Percentiles rank a stretch among this genome's conserved stretches.
Conservation (phyloP, 768 basidiomycete species). For the Mycena polygramma region DNA sequence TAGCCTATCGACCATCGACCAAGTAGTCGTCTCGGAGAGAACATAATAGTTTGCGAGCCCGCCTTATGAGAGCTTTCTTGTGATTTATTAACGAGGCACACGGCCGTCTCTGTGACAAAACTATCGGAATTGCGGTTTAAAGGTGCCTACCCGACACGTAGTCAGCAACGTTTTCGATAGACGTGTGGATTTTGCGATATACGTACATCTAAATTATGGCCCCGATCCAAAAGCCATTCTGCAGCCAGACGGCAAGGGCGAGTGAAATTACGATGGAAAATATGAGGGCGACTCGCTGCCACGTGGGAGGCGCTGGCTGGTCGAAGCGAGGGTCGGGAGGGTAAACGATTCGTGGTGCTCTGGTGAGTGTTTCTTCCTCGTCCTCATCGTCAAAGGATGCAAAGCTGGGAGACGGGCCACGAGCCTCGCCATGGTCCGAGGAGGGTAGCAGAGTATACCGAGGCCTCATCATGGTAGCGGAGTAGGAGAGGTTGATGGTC, state of each 20-base stretch:
- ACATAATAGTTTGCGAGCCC: no score
- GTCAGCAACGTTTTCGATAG: no score
- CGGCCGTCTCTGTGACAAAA: no score
- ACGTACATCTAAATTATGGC: slow-evolving; percentile 10
- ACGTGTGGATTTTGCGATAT: not conserved
- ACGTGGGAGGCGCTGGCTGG: slow-evolving; percentile 23
- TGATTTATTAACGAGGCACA: no score
- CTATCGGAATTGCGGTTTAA: no score
- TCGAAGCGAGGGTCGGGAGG: slow-evolving; percentile 36
- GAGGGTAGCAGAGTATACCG: slow-evolving; percentile 24
- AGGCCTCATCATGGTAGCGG: slow-evolving; percentile 12
- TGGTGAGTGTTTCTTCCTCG: slow-evolving; percentile 35
- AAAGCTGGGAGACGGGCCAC: not conserved
- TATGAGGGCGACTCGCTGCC: slow-evolving; percentile 35
- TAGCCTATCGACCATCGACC: no score
- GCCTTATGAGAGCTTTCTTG: no score
- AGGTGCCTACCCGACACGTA: no score
- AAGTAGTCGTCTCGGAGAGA: no score
- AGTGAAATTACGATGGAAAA: slow-evolving; percentile 19
- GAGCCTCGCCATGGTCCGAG: slow-evolving; percentile 11
- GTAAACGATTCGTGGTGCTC: slow-evolving; percentile 25
- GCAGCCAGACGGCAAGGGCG: slow-evolving; percentile 30
- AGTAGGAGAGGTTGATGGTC: no score
- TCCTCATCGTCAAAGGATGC: slow-evolving; percentile 31
- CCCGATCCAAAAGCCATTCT: slow-evolving; percentile 33